Conservation (phyloP, 768 basidiomycete genomes). For the Sporobolomyces pararoseus region DNA sequence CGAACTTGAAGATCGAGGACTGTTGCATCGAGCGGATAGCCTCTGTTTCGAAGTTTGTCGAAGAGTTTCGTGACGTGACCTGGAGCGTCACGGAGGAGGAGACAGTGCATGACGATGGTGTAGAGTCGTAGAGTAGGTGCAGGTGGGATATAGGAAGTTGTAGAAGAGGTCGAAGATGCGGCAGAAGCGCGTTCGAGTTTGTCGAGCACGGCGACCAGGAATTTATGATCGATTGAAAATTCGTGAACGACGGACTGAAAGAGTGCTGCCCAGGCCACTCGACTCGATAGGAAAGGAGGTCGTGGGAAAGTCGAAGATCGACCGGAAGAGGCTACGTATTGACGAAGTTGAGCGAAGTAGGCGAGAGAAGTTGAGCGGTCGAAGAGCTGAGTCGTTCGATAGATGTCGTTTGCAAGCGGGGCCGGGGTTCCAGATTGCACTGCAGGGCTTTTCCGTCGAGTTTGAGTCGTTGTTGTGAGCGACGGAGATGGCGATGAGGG, state of each 20-base stretch:
- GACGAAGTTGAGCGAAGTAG: constrained; percentile 15
- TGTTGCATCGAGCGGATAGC: constrained; percentile 2
- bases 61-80: neutral
- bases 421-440: neutral
- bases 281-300: constrained; percentile 19
- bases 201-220: constrained; percentile 9
- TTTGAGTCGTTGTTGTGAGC: neutral
- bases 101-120: constrained; percentile 29
- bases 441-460: neutral
- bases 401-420: constrained; percentile 42
- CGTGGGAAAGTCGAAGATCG: constrained; percentile 4
- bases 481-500: neutral
- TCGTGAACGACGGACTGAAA: constrained; percentile 12
- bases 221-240: neutral
- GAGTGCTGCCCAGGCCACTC: constrained; percentile 16
- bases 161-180: neutral
- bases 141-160: constrained; percentile 8
- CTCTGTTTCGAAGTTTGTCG: constrained; percentile 11
- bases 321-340: neutral
- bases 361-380: constrained; percentile 1
- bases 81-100: constrained; percentile 5
- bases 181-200: neutral
- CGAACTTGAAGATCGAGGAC: constrained; percentile 24
- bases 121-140: constrained; percentile 14
- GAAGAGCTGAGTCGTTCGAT: constrained; percentile 44